phyloP scores from a whole-genome alignment of 441 rosid species.

The Pelargonium myrrhifolium region DNA sequence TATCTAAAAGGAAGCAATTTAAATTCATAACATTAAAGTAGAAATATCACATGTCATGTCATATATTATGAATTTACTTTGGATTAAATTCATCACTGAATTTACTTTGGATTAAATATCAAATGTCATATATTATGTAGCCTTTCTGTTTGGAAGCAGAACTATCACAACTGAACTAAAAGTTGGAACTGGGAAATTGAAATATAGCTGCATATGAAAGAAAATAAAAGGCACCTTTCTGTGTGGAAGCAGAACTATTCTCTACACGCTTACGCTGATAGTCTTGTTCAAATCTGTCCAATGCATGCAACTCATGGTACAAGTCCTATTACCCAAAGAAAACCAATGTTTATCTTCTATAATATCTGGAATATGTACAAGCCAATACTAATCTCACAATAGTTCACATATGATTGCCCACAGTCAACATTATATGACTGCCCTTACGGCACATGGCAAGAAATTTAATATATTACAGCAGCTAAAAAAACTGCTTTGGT shows the following conservation, averaged over 20 bases:
- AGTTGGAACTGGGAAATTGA: neutral
- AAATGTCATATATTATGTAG: too few relatives aligned
- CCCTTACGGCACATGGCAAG: neutral
- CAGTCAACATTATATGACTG: neutral
- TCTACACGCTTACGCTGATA: slow-evolving; percentile 86
- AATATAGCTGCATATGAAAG: slow-evolving; percentile 11
- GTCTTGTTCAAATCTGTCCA: slow-evolving; percentile 99
- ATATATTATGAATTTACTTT: too few relatives aligned
- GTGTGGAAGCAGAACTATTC: slow-evolving; percentile 57
- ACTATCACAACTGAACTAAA: neutral
- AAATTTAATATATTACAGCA: neutral
- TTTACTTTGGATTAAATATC: too few relatives aligned
- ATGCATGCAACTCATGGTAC: slow-evolving; percentile 90
- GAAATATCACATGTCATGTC: too few relatives aligned
- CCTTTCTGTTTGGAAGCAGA: neutral
- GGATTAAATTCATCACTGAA: too few relatives aligned
- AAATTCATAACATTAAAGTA: too few relatives aligned
- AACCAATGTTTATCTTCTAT: neutral
- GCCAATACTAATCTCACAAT: neutral
- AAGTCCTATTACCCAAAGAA: slow-evolving; percentile 56
- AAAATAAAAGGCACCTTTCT: slow-evolving; percentile 46
- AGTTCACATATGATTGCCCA: neutral
- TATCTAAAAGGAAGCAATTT: neutral
- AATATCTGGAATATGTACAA: neutral
- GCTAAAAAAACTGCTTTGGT: neutral